Evolutionary conservation across 495 filamentous ascomycete genomes (phyloP).

Genomic region (Physcia stellaris): DNA sequence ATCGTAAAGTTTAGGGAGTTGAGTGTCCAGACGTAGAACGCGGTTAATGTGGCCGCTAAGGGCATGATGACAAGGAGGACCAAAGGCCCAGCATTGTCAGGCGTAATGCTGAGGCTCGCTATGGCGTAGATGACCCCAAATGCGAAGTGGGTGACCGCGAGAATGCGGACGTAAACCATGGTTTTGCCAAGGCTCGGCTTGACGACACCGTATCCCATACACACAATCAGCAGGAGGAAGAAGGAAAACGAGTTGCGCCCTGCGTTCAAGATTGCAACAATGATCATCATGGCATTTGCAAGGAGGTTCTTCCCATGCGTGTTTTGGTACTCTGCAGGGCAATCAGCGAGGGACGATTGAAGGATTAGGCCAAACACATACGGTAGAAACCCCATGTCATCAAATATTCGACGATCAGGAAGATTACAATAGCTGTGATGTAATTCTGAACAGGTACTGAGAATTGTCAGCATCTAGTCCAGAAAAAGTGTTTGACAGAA

Average conservation of each 20-base stretch:
- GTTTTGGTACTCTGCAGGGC: constrained; percentile 73
- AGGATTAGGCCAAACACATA: too few relatives aligned
- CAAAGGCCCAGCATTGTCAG: constrained; percentile 57
- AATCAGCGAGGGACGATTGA: constrained; percentile 6
- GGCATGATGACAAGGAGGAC: constrained; percentile 94
- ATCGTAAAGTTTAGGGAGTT: constrained; percentile 89
- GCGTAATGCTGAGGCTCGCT: constrained; percentile 77
- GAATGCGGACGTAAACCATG: constrained; percentile 86
- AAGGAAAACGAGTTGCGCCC: constrained; percentile 95
- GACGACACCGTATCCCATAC: constrained; percentile 98
- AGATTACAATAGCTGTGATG: constrained; percentile 91
- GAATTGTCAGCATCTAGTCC: constrained; percentile 21
- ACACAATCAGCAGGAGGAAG: constrained; percentile 95
- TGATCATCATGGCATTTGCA: constrained; percentile 74
- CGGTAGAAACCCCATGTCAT: constrained; percentile 97
- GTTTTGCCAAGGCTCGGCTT: constrained; percentile 85
- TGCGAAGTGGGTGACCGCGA: constrained; percentile 84
- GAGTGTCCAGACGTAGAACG: constrained; percentile 98
- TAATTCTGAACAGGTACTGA: constrained; percentile 98
- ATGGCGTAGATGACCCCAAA: constrained; percentile 91
- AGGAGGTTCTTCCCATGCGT: constrained; percentile 63
- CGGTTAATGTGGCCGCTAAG: constrained; percentile 80
- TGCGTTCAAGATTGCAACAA: constrained; percentile 86
- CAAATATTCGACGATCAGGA: constrained; percentile 87
- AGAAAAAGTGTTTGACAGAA: neutral